phyloP scores from a whole-genome alignment of 2,329 filamentous ascomycete species.

The Cytospora schulzeri region DNA sequence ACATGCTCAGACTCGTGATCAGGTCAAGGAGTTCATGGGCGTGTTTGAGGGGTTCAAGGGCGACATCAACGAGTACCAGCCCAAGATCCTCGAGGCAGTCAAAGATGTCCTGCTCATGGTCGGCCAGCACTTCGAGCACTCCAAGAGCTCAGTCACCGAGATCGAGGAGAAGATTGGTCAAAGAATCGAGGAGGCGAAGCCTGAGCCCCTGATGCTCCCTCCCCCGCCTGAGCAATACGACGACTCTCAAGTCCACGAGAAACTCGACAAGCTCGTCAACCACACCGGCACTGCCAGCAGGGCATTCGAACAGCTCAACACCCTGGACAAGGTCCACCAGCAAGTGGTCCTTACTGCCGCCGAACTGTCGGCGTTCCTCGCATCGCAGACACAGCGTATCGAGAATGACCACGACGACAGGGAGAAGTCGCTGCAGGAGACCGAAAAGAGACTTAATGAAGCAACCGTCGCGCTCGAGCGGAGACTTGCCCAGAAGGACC shows the following conservation, averaged over 20 bases:
- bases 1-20: constrained; percentile 79
- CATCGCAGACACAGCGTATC: constrained; percentile 73
- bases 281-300: constrained; percentile 68
- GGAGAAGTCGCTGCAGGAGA: constrained; percentile 79
- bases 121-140: constrained; percentile 85
- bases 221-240: constrained; percentile 61
- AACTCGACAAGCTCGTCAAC: constrained; percentile 55
- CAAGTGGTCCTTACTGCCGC: constrained; percentile 83
- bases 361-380: constrained; percentile 82
- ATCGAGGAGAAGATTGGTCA: constrained; percentile 61
- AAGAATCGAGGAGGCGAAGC: constrained; percentile 63
- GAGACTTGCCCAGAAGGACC: constrained; percentile 65
- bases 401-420: constrained; percentile 77
- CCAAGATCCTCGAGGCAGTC: constrained; percentile 83
- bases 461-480: constrained; percentile 80
- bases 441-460: constrained; percentile 78
- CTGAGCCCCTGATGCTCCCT: constrained; percentile 60
- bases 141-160: constrained; percentile 64
- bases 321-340: constrained; percentile 84
- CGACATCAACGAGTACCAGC: constrained; percentile 80
- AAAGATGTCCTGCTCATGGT: constrained; percentile 84
- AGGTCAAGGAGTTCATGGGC: constrained; percentile 73
- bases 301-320: constrained; percentile 74
- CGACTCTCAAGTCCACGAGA: constrained; percentile 34
- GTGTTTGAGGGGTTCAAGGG: constrained; percentile 76